Conservation (phyloP, 306 rosid species). For the Prunus davidiana region DNA sequence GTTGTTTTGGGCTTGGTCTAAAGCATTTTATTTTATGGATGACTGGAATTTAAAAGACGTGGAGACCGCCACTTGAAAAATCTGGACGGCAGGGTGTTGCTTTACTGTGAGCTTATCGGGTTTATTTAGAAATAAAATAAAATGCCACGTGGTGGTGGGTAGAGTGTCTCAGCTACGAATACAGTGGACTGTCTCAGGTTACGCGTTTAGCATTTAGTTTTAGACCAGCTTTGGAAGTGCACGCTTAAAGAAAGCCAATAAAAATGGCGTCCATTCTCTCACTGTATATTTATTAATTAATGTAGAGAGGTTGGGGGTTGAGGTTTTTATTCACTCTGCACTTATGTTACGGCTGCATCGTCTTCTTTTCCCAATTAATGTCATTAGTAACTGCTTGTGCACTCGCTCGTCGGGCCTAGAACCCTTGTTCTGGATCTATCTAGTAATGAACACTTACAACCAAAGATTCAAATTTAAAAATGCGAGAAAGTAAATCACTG, state of each 20-base stretch:
- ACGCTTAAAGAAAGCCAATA: background rate
- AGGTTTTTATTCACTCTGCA: too few relatives aligned
- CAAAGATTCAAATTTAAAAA: too few relatives aligned
- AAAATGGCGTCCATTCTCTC: background rate
- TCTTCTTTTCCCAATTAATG: too few relatives aligned
- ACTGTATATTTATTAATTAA: too few relatives aligned
- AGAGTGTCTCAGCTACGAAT: background rate
- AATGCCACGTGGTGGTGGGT: background rate
- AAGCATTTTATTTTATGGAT: background rate
- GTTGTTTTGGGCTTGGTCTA: background rate
- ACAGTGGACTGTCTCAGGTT: background rate
- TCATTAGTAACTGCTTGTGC: too few relatives aligned
- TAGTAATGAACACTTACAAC: too few relatives aligned
- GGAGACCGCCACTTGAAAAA: background rate
- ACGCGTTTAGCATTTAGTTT: background rate
- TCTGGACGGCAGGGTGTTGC: background rate
- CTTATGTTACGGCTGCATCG: too few relatives aligned
- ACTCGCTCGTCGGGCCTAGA: too few relatives aligned
- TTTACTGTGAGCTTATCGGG: background rate
- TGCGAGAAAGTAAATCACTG: too few relatives aligned
- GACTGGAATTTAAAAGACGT: background rate
- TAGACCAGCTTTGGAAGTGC: too few relatives aligned
- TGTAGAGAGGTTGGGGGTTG: background rate
- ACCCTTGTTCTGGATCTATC: too few relatives aligned
- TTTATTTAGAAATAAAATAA: background rate